Conservation (phyloP, 495 filamentous ascomycete species). For the Clavariopsis aquatica region DNA sequence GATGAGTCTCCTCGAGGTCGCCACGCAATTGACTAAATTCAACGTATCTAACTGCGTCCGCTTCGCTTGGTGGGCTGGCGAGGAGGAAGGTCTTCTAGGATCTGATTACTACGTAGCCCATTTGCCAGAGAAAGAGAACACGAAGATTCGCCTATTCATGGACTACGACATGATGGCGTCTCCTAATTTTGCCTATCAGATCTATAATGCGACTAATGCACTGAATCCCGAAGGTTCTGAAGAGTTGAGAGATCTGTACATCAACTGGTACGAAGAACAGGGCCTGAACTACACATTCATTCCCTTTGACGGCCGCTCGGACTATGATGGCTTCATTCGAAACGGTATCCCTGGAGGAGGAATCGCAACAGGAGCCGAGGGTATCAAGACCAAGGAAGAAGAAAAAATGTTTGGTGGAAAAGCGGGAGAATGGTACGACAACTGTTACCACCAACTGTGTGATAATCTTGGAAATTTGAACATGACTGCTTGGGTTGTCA, state of each 20-base stretch:
- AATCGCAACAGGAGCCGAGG: constrained; percentile 71
- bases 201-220: constrained; percentile 68
- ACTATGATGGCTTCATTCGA: constrained; percentile 70
- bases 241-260: constrained; percentile 63
- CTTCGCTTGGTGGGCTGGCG: constrained; percentile 70
- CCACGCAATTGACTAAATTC: constrained; percentile 60
- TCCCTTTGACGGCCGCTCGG: constrained; percentile 64
- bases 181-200: constrained; percentile 69
- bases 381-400: constrained; percentile 62
- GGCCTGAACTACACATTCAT: constrained; percentile 53
- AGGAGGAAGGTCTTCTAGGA: constrained; percentile 68
- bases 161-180: constrained; percentile 80
- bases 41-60: constrained; percentile 65
- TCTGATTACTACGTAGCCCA: constrained; percentile 60
- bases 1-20: constrained; percentile 64
- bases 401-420: constrained; percentile 61
- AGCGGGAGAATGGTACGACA: constrained; percentile 62
- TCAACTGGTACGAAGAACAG: constrained; percentile 58
- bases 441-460: constrained; percentile 62
- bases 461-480: constrained; percentile 64
- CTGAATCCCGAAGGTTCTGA: constrained; percentile 64
- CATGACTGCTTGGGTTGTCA: constrained; percentile 60
- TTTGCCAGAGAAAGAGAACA: constrained; percentile 52
- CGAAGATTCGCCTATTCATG: constrained; percentile 66
- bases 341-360: constrained; percentile 66